phyloP scores from a whole-genome alignment of 2,329 filamentous ascomycete species.

The Bipolaris oryzae region DNA sequence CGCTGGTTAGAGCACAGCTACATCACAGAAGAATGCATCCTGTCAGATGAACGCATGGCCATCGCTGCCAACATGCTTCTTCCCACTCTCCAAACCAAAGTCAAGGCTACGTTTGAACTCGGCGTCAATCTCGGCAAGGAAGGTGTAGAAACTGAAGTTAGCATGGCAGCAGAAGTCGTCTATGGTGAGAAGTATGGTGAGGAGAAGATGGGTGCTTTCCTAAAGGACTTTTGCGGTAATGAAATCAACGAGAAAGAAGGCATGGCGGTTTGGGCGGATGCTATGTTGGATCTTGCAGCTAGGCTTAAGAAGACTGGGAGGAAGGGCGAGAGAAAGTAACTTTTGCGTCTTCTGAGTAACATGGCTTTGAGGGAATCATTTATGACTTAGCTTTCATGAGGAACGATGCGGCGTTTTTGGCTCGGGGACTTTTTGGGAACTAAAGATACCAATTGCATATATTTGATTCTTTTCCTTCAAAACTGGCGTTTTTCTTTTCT shows the following conservation, averaged over 20 bases:
- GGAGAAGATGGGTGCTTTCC: constrained; percentile 74
- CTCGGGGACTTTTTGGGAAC: too few species aligned
- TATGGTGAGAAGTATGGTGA: constrained; percentile 82
- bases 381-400: constrained; percentile 18
- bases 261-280: constrained; percentile 52
- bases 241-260: constrained; percentile 33
- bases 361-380: not conserved
- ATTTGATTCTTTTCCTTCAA: not conserved
- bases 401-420: constrained; percentile 21
- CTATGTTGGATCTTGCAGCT: constrained; percentile 51
- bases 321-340: constrained; percentile 49
- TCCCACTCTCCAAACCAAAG: constrained; percentile 68
- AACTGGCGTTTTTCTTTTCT: too few species aligned
- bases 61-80: constrained; percentile 69
- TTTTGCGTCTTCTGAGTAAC: not conserved
- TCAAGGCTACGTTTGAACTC: constrained; percentile 67
- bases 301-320: constrained; percentile 53
- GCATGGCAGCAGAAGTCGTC: constrained; percentile 65
- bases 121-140: constrained; percentile 52
- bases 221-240: constrained; percentile 60
- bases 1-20: constrained; percentile 67
- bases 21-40: constrained; percentile 67
- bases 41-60: constrained; percentile 68
- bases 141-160: constrained; percentile 61
- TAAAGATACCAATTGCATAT: constrained; percentile 1